Conservation (phyloP, 495 filamentous ascomycete genomes). For the Hypoxylon fragiforme region DNA sequence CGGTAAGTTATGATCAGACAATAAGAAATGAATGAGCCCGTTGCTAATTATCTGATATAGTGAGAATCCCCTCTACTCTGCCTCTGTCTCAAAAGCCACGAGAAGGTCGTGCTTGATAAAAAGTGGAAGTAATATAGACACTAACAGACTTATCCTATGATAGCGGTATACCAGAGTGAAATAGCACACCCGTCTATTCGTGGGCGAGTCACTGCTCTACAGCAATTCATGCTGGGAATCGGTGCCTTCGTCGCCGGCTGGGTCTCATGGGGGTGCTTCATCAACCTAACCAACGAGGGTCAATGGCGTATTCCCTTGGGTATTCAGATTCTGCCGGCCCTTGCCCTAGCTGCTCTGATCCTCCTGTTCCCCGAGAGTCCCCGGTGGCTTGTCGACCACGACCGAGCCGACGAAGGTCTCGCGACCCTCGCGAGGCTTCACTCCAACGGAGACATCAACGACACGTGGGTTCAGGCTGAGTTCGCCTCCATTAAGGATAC, state of each 20-base stretch:
- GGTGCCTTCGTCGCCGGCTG: constrained; percentile 53
- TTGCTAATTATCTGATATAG: constrained; percentile 13
- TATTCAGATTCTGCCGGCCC: constrained; percentile 62
- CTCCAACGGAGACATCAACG: constrained; percentile 57
- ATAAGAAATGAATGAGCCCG: not conserved
- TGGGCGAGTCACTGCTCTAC: constrained; percentile 58
- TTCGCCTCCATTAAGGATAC: constrained; percentile 68
- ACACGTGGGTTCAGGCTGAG: constrained; percentile 66
- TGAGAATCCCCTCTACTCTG: constrained; percentile 1
- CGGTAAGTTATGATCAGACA: constrained; percentile 19
- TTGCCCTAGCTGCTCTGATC: constrained; percentile 57
- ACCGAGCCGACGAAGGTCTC: constrained; percentile 55
- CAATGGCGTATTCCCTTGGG: constrained; percentile 62
- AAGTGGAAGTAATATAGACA: constrained; percentile 43
- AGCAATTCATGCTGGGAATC: constrained; percentile 65
- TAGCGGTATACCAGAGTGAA: constrained; percentile 56
- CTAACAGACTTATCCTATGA: constrained; percentile 44
- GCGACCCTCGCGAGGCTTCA: constrained; percentile 62
- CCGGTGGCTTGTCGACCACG: constrained; percentile 64
- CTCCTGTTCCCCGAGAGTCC: constrained; percentile 62
- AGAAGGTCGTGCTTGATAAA: not conserved
- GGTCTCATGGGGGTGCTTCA: constrained; percentile 48
- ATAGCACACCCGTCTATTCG: constrained; percentile 54
- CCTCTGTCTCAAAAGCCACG: not conserved
- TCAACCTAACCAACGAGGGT: constrained; percentile 32